Evolutionary conservation across 441 rosid species (phyloP), one percentile per base, ranked within the genome.

Genomic region (Hura crepitans): DNA sequence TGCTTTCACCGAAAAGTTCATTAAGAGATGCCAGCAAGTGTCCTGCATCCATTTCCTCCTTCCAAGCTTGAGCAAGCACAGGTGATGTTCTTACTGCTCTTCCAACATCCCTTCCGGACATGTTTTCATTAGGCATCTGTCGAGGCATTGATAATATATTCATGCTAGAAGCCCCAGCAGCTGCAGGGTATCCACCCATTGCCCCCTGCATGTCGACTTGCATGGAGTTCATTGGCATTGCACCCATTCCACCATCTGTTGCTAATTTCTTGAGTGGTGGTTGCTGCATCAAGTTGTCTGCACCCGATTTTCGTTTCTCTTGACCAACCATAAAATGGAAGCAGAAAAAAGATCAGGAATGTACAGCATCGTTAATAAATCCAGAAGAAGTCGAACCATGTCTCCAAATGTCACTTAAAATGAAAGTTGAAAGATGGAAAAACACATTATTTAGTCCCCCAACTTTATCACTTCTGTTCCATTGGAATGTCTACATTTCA

Each of bases 21-120:
- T 85, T 77, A 18, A 89, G 76, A 28, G 89, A 82, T 66, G 83
- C 85, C 65, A 89, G 77, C 51, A 89, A 82, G 66, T 72, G 82
- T 66, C 96, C 97, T 0, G 96, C 85, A 65, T 82, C 79, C 72
- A 88, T 77, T 70, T 90, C 96, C 64, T 89, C 97, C 77, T 92
- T 89, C 97, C 97, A 90, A 3, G 90, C 72, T 76, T 87, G 97
- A 58, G 77, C 70, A 39, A 85, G 83, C 61, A 83, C 81, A 20
- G 86, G 82, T 49, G 86, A 82, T 66, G 55, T 75, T 62, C 82
- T 85, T 8, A 66, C 69, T 14, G 62, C 74, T 47, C 70, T 69
- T n/a, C 79, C 49, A 12, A 50, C 49, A 55, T 79, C 83, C 62
- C 80, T 81, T 62, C 79, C 79, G 1, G 72, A 11, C 55, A 68